A percentile compares a stretch with the other conserved stretches of the same genome.
phyloP scores from a whole-genome alignment of 768 basidiomycete genomes.

The Plicaturopsis crispa region DNA sequence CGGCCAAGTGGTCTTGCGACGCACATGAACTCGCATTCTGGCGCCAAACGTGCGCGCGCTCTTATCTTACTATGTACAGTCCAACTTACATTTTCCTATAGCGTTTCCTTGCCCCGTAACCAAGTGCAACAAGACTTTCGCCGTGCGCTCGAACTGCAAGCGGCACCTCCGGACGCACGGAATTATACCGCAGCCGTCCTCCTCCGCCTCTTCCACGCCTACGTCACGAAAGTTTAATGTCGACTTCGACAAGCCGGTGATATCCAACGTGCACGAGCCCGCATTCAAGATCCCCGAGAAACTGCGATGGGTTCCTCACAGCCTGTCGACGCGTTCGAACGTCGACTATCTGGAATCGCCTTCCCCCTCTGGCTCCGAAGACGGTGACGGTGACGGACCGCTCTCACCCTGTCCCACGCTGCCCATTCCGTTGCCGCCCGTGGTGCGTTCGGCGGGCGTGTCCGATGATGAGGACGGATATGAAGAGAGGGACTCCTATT shows the following conservation, averaged over 20 bases:
- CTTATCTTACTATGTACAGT: not conserved
- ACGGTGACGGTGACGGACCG: not conserved
- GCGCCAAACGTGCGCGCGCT: conserved; percentile 35
- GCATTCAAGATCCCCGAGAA: not conserved
- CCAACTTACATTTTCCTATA: conserved; percentile 11
- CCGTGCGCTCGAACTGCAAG: conserved; percentile 76
- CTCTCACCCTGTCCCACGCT: too few species aligned
- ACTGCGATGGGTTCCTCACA: not conserved
- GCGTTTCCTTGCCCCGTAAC: conserved; percentile 49
- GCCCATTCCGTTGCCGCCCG: conserved; percentile 18
- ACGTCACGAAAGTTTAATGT: conserved; percentile 1
- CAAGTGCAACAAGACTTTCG: conserved; percentile 60
- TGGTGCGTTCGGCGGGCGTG: conserved; percentile 15
- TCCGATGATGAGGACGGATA: conserved; percentile 11
- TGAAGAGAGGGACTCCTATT: conserved; percentile 26
- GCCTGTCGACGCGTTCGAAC: not conserved
- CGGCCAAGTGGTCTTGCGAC: conserved; percentile 49
- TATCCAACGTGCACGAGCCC: not conserved
- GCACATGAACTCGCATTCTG: conserved; percentile 53
- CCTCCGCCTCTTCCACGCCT: conserved; percentile 1
- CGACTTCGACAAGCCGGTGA: not conserved
- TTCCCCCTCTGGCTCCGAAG: not conserved
- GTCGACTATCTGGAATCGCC: not conserved
- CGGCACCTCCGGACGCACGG: conserved; percentile 76
- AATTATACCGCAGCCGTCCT: conserved; percentile 19